Evolutionary conservation across 495 filamentous ascomycete genomes (phyloP), one percentile per base, ranked within the genome.

Genomic region (Rhypophila decipiens): DNA sequence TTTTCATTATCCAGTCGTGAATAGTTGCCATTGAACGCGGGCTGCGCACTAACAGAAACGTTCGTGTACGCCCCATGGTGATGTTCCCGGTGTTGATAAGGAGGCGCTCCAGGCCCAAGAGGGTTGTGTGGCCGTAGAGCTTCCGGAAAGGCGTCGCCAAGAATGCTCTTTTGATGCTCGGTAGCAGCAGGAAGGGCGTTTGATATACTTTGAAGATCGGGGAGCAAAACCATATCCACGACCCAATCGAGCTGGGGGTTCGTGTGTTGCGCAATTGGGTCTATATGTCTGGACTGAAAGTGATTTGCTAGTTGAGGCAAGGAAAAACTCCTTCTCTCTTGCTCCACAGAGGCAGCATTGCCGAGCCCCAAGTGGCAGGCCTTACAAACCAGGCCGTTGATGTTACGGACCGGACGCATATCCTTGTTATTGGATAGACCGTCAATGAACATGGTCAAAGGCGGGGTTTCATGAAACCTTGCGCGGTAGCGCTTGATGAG

Each of bases 211-310:
- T 67, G 53, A 15, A 66, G 46, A 51, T 80, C 76, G 1, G 84
- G 81, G 20, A 85, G 70, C 50, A 84, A 71, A 42, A 90, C 76
- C 86, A 90, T 88, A 46, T 88, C 73, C 37, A 64, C 60, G 41
- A 70, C 74, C 86, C 86, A 90, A 61, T 88, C 76, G 13, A 73
- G 60, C 12, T 57, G 46, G 40, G 59, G 47, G 3, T 37, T 47
- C 27, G 20, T 49, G 17, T 31, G 42, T 42, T 57, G 66, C n/a
- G n/a, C n/a, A 52, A 58, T 60, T 18, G 59, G 50, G 33, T 65
- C 56, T 47, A 76, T 53, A 59, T 90, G 86, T 39, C 67, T 64
- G 43, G 68, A 66, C 42, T 83, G 76, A 53, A 88, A 89, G 66
- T 90, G 86, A 39, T 73, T 80, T 41, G 84, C 66, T 18, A 90